Evolutionary conservation across 768 basidiomycete species (phyloP).

Genomic region (Tylopilus sp.): DNA sequence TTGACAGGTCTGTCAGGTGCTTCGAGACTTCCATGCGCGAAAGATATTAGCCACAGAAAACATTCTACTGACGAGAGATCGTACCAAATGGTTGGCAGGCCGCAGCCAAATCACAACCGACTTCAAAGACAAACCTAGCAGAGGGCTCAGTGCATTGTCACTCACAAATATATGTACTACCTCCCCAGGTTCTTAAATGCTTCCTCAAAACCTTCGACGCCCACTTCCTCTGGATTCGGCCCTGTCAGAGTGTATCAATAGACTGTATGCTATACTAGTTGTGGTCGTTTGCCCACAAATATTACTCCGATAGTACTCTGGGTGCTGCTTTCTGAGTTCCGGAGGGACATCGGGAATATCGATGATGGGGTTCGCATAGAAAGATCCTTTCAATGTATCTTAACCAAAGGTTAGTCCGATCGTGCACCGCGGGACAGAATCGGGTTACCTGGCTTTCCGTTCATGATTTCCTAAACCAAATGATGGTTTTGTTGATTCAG

Average conservation of each 20-base stretch:
- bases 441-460: constrained; percentile 74
- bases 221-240: constrained; percentile 56
- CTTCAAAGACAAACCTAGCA: constrained; percentile 70
- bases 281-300: constrained; percentile 57
- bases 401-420: constrained; percentile 9
- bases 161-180: constrained; percentile 33
- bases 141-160: constrained; percentile 2
- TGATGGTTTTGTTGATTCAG: not conserved
- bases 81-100: constrained; percentile 93
- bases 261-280: not conserved
- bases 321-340: constrained; percentile 53
- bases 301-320: constrained; percentile 85
- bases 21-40: constrained; percentile 47
- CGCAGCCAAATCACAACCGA: constrained; percentile 75
- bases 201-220: constrained; percentile 73
- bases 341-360: constrained; percentile 62
- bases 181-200: constrained; percentile 85
- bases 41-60: constrained; percentile 1
- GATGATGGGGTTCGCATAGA: constrained; percentile 78
- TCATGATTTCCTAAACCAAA: constrained; percentile 80
- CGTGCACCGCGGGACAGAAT: not conserved
- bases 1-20: constrained; percentile 56
- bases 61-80: not conserved
- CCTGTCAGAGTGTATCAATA: constrained; percentile 42
- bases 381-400: constrained; percentile 90